Evolutionary conservation across 2,329 filamentous ascomycete genomes (phyloP), one percentile per base, ranked within the genome.

Genomic region (Penicillium sp.): DNA sequence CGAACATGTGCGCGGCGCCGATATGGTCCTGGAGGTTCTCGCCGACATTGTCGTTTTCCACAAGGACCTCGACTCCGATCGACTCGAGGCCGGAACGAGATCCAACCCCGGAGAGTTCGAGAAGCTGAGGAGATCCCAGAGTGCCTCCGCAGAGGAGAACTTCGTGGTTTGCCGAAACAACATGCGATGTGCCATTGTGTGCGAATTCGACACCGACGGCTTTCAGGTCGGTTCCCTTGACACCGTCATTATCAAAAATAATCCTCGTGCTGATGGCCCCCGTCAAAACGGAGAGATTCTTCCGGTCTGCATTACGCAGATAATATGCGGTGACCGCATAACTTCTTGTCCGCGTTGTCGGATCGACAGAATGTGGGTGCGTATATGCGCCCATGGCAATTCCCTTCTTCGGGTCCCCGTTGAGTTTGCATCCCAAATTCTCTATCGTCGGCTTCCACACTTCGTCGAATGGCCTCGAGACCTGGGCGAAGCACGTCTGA

Each of bases 61-160:
- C 64, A 39, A 73, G 68, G 10, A 72, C 64, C 3, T 71, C 60
- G n/a, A 80, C 70, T 1, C 68, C 68, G 6, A 71, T 70, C 2
- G 61, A 60, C 3, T 67, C 52, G 6, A 81, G 67, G 13, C 78
- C 58, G 1, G 71, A 62, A 3, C 68, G 64, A 40, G 73, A 68
- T 3, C 83, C 83, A 29, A 86, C 74, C 0, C 83, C 83, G 0
- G 81, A 84, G 2, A 84, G 69, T 56, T 86, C 81, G 8, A 80
- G 76, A 8, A 82, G 68, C 65, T 78, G 80, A 2, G 77, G 83
- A 9, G 78, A 81, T 59, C 78, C 77, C 33, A 80, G 67, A 37
- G 73, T 77, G 0, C 83, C 83, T 1, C 79, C 81, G 2, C 78
- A 78, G 3, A 87, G 64, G 32, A 87, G 75, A 6, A 86, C 75